Percentiles rank a stretch among this genome's conserved stretches.
Conservation (phyloP, 805 yeast species). For the Sugiyamaella qingdaonensis region DNA sequence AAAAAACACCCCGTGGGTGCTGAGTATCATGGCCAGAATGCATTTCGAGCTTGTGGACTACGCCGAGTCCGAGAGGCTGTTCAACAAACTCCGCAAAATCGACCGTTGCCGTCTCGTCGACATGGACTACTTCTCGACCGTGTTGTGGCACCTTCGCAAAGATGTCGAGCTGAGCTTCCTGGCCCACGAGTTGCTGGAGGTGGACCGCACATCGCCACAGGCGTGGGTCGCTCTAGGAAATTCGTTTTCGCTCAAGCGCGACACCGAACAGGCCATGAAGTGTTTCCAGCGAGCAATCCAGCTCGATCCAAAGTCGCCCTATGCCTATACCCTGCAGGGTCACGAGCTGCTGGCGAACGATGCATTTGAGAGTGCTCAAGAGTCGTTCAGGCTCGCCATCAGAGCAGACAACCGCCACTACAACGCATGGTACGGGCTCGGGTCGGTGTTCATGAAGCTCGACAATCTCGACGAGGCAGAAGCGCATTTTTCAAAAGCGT, state of each 20-base stretch:
- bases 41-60: slow-evolving; percentile 88
- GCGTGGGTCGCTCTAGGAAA: slow-evolving; percentile 94
- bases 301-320: slow-evolving; percentile 65
- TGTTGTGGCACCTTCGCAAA: slow-evolving; percentile 87
- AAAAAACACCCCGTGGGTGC: slow-evolving; percentile 76
- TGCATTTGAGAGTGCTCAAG: slow-evolving; percentile 83
- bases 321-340: slow-evolving; percentile 90
- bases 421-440: slow-evolving; percentile 93
- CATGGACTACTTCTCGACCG: slow-evolving; percentile 87
- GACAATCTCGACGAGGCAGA: slow-evolving; percentile 85
- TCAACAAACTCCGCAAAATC: slow-evolving; percentile 53
- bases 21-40: slow-evolving; percentile 70
- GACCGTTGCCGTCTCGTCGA: slow-evolving; percentile 80
- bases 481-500: slow-evolving; percentile 80
- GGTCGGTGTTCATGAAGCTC: slow-evolving; percentile 83
- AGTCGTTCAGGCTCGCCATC: slow-evolving; percentile 74
- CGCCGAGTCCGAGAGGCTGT: slow-evolving; percentile 64
- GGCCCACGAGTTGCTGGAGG: slow-evolving; percentile 72
- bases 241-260: slow-evolving; percentile 73
- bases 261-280: slow-evolving; percentile 83
- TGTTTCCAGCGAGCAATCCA: slow-evolving; percentile 78
- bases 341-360: slow-evolving; percentile 88
- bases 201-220: slow-evolving; percentile 63
- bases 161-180: slow-evolving; percentile 74
- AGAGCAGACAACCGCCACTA: slow-evolving; percentile 77